Evolutionary conservation across 2,329 filamentous ascomycete species (phyloP).

Genomic region (Fusarium poae): DNA sequence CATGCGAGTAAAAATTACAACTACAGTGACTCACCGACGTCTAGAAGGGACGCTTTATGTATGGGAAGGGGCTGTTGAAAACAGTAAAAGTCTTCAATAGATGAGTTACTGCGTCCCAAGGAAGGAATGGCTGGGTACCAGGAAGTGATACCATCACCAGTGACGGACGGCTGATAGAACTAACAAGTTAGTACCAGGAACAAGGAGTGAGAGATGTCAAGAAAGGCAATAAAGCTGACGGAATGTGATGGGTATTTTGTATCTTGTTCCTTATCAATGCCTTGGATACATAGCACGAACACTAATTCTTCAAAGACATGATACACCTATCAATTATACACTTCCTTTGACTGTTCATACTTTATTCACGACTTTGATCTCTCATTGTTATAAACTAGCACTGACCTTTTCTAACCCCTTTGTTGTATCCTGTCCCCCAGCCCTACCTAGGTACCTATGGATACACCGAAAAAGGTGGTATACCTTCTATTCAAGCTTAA

Average conservation of each 20-base stretch:
- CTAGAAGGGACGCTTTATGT: not conserved
- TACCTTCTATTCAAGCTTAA: slow-evolving; percentile 22
- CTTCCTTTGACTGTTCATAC: not conserved
- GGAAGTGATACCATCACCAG: slow-evolving; percentile 12
- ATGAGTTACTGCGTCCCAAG: not conserved
- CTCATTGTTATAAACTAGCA: not conserved
- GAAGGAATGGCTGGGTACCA: slow-evolving; percentile 1
- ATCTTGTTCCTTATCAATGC: not conserved
- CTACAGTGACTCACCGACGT: not conserved
- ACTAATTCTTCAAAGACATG: not conserved
- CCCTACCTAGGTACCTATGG: too few species aligned
- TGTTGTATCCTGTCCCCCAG: slow-evolving; percentile 8
- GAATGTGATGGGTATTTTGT: not conserved
- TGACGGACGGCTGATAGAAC: not conserved
- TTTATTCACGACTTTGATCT: not conserved
- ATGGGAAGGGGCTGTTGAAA: not conserved
- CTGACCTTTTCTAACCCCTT: slow-evolving; percentile 13
- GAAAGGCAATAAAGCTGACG: not conserved
- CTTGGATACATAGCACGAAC: not conserved
- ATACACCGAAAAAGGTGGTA: slow-evolving; percentile 30
- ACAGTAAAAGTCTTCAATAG: not conserved
- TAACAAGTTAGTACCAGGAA: not conserved
- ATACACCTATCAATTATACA: not conserved
- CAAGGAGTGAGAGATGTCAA: not conserved
- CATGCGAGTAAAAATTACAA: not conserved